Base-by-base conservation (phyloP, 2,329 filamentous ascomycete species). In the Alternaria burnsii region DNA sequence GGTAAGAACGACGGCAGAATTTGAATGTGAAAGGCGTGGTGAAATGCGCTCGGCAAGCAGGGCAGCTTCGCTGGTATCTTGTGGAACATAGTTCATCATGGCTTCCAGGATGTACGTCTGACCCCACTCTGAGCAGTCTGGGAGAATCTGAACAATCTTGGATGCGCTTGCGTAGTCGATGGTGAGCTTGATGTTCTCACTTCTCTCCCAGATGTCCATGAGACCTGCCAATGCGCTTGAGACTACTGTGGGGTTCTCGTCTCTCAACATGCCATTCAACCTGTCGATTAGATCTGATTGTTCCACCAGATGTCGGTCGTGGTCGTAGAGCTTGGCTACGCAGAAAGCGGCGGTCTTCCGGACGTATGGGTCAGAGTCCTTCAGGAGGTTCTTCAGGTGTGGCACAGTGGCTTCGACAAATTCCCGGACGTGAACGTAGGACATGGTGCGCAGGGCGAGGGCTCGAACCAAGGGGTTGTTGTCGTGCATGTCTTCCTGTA, bases 91-190 rank as follows among this genome's bases (percentile, higher is more conserved):
- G 22, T 94, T 95, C 91, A 98, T 98, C 71, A 99, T 85, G 20
- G 95, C 94, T 81, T 99, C 95, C 9, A 99, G 86, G 57, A 99
- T 98, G 78, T 99, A 99, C 22, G 94, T 97, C 82, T 99, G 95
- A 42, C 95, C 94, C 95, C 95, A 99, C 85, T 99, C 95, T 18
- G 95, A 98, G 81, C 95, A 98, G 77, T 99, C 95, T 2, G 95
- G 90, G 24, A 99, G 81, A 62, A 99, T 98, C 43, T 95, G 93
- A 36, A 98, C 93, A 84, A 99, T 95, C 82, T 99, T 99, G 52
- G 94, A 98, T 26, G 95, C 95, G 80, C 97, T 99, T 64, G 89
- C 88, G 77, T 99, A 98, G 81, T 99, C 95, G 71, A 99, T 97
- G 4, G 95, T 98, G 65, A 99, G 88, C 78, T 97, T 97, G 79